phyloP scores from a whole-genome alignment of 352 stramenopile species.

The Pythium diclinum region DNA sequence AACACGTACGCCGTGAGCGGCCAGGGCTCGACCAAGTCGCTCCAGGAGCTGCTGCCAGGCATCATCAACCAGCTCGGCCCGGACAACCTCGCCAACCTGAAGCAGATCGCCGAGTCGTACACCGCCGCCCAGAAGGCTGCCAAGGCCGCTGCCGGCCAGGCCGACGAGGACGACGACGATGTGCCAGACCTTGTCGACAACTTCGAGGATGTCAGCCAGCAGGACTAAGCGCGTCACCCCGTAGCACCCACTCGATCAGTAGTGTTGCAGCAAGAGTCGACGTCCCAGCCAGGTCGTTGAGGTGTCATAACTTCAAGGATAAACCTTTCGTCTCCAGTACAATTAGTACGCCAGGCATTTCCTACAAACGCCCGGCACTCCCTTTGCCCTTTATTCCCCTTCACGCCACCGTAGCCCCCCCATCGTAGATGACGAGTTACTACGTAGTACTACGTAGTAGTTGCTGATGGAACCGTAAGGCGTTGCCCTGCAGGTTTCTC shows the following conservation, averaged over 20 bases:
- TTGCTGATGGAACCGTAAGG: too few species aligned
- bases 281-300: conserved; percentile 29
- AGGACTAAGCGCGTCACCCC: conserved; percentile 55
- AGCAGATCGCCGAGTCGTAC: conserved; percentile 92
- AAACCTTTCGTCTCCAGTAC: conserved; percentile 25
- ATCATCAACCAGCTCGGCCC: conserved; percentile 99
- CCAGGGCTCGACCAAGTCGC: conserved; percentile 93
- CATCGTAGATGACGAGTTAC: too few species aligned
- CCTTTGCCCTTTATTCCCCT: neutral
- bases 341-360: conserved; percentile 34
- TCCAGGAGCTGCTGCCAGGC: conserved; percentile 96
- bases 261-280: conserved; percentile 17
- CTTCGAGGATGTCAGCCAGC: conserved; percentile 96
- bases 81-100: conserved; percentile 95
- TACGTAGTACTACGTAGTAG: too few species aligned
- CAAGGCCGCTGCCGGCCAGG: conserved; percentile 55
- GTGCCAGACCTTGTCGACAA: conserved; percentile 98
- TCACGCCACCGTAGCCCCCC: neutral
- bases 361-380: conserved; percentile 14
- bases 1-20: conserved; percentile 99
- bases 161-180: conserved; percentile 93
- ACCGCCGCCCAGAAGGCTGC: conserved; percentile 74
- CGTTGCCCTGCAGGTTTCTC: too few species aligned
- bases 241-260: conserved; percentile 2
- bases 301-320: conserved; percentile 29